Evolutionary conservation across 805 yeast species (phyloP).

Genomic region (Teunomyces panamensis): DNA sequence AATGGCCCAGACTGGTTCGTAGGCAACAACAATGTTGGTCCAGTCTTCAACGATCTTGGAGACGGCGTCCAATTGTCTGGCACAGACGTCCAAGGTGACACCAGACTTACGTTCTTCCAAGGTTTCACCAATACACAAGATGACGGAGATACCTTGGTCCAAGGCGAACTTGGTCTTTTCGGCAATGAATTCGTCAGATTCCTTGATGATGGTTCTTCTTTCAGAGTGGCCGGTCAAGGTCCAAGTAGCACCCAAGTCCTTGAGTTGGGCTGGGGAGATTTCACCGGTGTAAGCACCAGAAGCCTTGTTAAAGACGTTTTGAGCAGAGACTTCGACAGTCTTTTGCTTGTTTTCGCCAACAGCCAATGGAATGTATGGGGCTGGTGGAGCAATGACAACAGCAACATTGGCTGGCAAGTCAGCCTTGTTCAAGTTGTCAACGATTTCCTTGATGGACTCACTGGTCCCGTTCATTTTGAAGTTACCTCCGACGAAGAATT

Average conservation of each 20-base stretch:
- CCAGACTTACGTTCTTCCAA: constrained; percentile 91
- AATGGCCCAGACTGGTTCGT: constrained; percentile 99
- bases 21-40: constrained; percentile 90
- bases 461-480: constrained; percentile 97
- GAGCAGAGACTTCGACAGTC: constrained; percentile 82
- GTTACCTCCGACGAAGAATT: constrained; percentile 98
- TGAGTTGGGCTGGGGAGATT: constrained; percentile 80
- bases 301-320: constrained; percentile 82
- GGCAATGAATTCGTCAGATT: constrained; percentile 87
- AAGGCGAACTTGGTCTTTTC: constrained; percentile 92
- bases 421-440: constrained; percentile 78
- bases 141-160: constrained; percentile 84
- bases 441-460: constrained; percentile 77
- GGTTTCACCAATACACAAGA: constrained; percentile 97
- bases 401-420: constrained; percentile 74
- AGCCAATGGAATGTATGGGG: constrained; percentile 83
- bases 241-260: constrained; percentile 93
- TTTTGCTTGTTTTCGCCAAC: constrained; percentile 63
- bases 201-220: constrained; percentile 92
- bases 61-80: constrained; percentile 89
- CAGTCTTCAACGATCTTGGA: constrained; percentile 80
- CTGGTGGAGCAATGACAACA: constrained; percentile 96
- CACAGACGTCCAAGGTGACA: constrained; percentile 79
- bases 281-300: constrained; percentile 99
- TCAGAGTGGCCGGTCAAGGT: constrained; percentile 97